Conservation (phyloP, 768 basidiomycete genomes). For the Baorangia bicolor region DNA sequence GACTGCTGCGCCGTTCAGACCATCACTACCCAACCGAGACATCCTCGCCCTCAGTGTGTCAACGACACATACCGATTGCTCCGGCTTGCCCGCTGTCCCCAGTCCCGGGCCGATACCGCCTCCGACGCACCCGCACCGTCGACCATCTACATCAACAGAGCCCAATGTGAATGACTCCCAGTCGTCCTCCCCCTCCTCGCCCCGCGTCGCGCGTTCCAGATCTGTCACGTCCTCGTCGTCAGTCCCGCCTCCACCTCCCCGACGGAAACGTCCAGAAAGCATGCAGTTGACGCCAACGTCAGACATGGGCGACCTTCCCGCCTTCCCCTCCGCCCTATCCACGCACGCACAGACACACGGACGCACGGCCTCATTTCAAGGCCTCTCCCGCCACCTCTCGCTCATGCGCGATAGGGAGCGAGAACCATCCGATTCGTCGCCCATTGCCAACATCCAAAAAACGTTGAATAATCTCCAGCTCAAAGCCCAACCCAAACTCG, state of each 20-base stretch:
- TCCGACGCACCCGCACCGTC: slow-evolving; percentile 58
- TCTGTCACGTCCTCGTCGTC: slow-evolving; percentile 46
- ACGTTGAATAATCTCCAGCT: slow-evolving; percentile 41
- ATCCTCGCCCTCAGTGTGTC: slow-evolving; percentile 1
- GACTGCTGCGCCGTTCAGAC: slow-evolving; percentile 15
- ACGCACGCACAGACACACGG: slow-evolving; percentile 13
- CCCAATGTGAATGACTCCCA: slow-evolving; percentile 25
- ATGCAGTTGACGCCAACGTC: slow-evolving; percentile 43
- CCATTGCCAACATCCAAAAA: slow-evolving; percentile 43
- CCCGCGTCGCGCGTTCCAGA: slow-evolving; percentile 51
- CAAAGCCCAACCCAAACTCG: slow-evolving; percentile 50
- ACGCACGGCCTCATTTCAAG: slow-evolving; percentile 22
- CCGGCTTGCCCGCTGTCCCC: neutral
- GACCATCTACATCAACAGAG: slow-evolving; percentile 27
- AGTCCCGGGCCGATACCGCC: slow-evolving; percentile 38
- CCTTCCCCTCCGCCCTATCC: slow-evolving; percentile 3
- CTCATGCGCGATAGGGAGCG: slow-evolving; percentile 28
- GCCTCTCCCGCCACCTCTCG: slow-evolving; percentile 41
- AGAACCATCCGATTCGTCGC: slow-evolving; percentile 25
- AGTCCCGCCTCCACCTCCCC: slow-evolving; percentile 43
- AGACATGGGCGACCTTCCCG: slow-evolving; percentile 14
- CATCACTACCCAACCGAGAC: slow-evolving; percentile 24
- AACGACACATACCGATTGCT: slow-evolving; percentile 3
- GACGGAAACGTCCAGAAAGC: slow-evolving; percentile 62
- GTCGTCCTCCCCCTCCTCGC: slow-evolving; percentile 28